A percentile compares a stretch with the other conserved stretches of the same genome.
These are phyloP conservation scores for Podosphaera xanthii DNA, from an alignment of 2,329 filamentous ascomycete genomes.

Conservation along the genomic window DNA sequence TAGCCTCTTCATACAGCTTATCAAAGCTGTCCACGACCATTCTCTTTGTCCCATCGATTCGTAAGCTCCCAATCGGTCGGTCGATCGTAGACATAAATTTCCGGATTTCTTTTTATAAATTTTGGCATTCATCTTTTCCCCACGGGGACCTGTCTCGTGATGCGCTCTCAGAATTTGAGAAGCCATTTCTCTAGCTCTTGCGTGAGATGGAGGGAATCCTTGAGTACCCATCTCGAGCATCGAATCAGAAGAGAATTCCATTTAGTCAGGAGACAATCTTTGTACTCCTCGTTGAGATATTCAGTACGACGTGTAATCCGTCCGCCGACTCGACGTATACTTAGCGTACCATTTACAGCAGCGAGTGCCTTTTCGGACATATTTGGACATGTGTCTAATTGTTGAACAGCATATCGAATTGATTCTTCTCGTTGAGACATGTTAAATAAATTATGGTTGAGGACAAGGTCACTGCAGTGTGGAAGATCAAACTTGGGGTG, in stretches of 20 bases:
- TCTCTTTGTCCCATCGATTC: neutral
- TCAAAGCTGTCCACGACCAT: neutral
- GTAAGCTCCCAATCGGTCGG: neutral
- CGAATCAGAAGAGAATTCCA: neutral
- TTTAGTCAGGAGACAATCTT: neutral
- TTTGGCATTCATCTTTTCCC: neutral
- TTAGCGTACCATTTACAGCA: too few species aligned
- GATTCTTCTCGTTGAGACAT: too few species aligned
- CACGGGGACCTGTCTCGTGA: neutral
- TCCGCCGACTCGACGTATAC: too few species aligned
- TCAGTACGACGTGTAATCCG: neutral
- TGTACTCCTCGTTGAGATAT: neutral
- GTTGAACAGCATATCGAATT: too few species aligned
- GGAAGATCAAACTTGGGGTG: too few species aligned
- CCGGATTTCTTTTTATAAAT: neutral
- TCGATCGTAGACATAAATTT: neutral
- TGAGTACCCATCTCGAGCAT: neutral
- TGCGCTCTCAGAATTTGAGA: neutral
- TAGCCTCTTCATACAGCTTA: neutral
- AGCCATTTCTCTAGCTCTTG: neutral
- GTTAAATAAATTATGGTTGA: too few species aligned
- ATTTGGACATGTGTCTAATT: too few species aligned
- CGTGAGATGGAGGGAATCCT: neutral
- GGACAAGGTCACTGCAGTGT: too few species aligned
- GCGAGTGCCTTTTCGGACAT: too few species aligned